Evolutionary conservation across 495 filamentous ascomycete species (phyloP), one percentile per base, ranked within the genome.

Genomic region (Jackrogersella multiformis): DNA sequence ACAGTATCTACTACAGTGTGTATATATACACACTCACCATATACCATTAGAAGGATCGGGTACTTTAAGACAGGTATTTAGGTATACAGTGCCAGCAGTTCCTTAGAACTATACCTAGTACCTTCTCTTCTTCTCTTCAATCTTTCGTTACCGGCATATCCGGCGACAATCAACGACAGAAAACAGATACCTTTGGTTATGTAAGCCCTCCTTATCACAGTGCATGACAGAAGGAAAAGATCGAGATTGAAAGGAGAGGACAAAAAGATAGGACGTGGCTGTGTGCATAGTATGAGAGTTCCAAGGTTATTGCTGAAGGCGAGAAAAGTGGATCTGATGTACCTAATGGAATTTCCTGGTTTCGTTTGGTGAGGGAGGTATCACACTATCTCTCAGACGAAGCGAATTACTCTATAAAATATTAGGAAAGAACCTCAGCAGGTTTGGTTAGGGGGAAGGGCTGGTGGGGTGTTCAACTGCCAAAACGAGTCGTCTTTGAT

Each of bases 401-500:
- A 23, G 21, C 20, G 28, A 16, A 20, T 60, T 34, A 8, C 6
- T 12, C n/a, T 42, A 1, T 26, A 56, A 10, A 0, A 1, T 44
- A 57, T 68, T 68, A 68, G 32, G 42, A 13, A 39, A 41, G 15
- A 18, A 62, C 64, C 12, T 35, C 26, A 38, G 15, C n/a, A n/a
- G 15, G 26, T 30, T 7, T 30, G 26, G 7, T 3, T 3, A 57
- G 16, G 13, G 20, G 16, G 39, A 23, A 53, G 12, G 49, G 10
- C 46, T 34, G 60, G 64, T 68, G 52, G 57, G 39, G 59, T 63
- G 53, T 34, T 7, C 34, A 26, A 39, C 65, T 70, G 30, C 67
- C 56, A 61, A 65, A 70, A 64, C 56, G 52, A 52, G 61, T 23
- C 45, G 56, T 70, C 56, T 39, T 56, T 56, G 61, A 70, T 70